Base-by-base conservation (phyloP, 225 moss, liverwort and hornwort species). In the Straminergon stramineum region DNA sequence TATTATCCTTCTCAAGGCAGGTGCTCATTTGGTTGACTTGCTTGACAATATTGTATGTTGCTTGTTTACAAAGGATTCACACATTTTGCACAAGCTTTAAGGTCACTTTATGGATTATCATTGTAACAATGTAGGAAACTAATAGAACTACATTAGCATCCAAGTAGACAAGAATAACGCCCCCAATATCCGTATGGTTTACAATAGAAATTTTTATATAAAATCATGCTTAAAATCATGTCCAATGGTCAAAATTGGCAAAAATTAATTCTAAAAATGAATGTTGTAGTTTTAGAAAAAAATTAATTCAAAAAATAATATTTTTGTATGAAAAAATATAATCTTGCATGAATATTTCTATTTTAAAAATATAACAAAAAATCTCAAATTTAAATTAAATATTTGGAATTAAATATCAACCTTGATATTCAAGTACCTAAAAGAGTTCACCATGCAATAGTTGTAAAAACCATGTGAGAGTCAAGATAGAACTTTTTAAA, bases 401-500 rank as follows among this genome's bases (percentile, higher is more conserved):
- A 37, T 67, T 19, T n/a, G n/a, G 4, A 13, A 69, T 69, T 23
- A n/a, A 70, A 39, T 14, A 24, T 39, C 24, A 24, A 41, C 3
- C 15, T 0, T 39, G 0, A 70, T 39, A 15, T 15, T 70, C 1
- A 4, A 24, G 2, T 23, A 39, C 2, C 22, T 68, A n/a, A 20
- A 7, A n/a, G 37, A 13, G 4, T 20, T 68, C 0, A n/a, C 4
- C n/a, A n/a, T 18, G 18, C 0, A 0, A 2, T 68, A n/a, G 7
- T 22, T 1, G 0, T n/a, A 22, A 2, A 68, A 67, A n/a, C 68
- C 4, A n/a, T 22, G 22, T 7, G 1, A 37, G 21, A 37, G 7
- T 2, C 12, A 35, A n/a, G n/a, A 13, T 22, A 12, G 7, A 6
- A 1, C 9, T 32, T 34, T 34, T 34, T 48, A 48, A 48, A 22